Evolutionary conservation across 164 flowering plant species (phyloP), one percentile per base, ranked within the genome.

Genomic region (Saururus chinensis): DNA sequence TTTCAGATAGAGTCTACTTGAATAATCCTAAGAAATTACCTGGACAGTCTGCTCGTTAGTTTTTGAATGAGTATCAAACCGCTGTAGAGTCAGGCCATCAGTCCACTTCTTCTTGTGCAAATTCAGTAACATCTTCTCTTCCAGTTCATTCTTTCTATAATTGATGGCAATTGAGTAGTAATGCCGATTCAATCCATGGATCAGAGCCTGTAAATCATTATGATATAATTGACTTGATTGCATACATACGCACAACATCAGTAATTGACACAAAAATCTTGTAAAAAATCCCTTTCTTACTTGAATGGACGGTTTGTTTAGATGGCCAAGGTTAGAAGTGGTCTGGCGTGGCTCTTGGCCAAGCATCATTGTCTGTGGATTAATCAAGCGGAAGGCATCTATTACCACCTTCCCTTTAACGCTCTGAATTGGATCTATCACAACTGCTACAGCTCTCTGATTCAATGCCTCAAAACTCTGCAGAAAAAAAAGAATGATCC

Each of bases 21-120:
- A 40, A 40, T 40, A 6, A 40, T 40, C 6, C 42, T 4, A 42
- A 42, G 1, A 42, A 42, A 23, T 45, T 55, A 67, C 70, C 92
- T 92, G 90, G 23, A 92, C 95, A 60, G 76, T 73, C 65, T 69
- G 73, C 62, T 73, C 76, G 56, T 73, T 73, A 24, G 76, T 73
- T 66, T 73, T 73, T 23, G 76, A 73, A 61, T 73, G 76, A 37
- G 69, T 17, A 49, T 74, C 74, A 49, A 74, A 74, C 6, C 51
- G 60, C 60, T 70, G 76, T 10, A 70, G 53, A 1, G 71, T 67
- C 74, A 74, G 67, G 30, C 98, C 98, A 79, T 92, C 98, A 9
- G 98, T 87, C 98, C 98, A 92, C 71, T 92, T 92, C 80, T 92
- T 92, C 85, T 92, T 92, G 75, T 89, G 96, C 51, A 92, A 84